Evolutionary conservation across 2,329 filamentous ascomycete species (phyloP), one percentile per base, ranked within the genome.

Genomic region (Fusarium stilboides): DNA sequence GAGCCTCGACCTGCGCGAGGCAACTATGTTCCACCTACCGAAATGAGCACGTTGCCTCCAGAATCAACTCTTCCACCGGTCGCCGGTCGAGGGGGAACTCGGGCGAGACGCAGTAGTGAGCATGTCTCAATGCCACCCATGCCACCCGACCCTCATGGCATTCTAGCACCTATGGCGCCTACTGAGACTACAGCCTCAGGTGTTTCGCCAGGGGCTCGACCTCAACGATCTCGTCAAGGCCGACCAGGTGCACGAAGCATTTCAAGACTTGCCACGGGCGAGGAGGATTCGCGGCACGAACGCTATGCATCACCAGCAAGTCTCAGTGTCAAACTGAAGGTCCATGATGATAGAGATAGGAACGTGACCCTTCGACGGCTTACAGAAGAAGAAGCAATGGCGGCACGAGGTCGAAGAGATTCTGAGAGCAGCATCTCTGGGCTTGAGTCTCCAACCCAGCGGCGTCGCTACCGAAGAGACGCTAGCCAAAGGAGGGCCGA

Each of bases 311-410:
- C 81, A 26, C 81, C 79, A 8, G 76, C 77, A 7, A 84, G 83
- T 70, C 81, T 88, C 33, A 87, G 86, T 72, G 85, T 90, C 59
- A 89, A 87, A 74, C 79, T 90, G 57, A 87, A 86, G 72, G 82
- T 90, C 46, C 85, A 89, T 67, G 86, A 89, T 68, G 88, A 91
- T 70, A 84, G 83, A 33, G 85, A 88, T 61, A 82, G 86, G 65
- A 89, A 89, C 66, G 84, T 91, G 58, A 91, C 88, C 15, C 79
- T 91, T 42, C 84, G 88, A 37, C 83, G 87, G 36, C 78, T 91
- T 24, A 89, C 89, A 0, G 88, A 89, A 26, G 85, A 88, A 65
- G 89, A 91, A 75, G 82, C 86, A 4, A 80, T 82, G 34, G 81
- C 81, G 31, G 79, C 77, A 6, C 76, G 80, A 14, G 81, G 81